Evolutionary conservation across 2,329 filamentous ascomycete species (phyloP).

Genomic region (Stenocarpella maydis): DNA sequence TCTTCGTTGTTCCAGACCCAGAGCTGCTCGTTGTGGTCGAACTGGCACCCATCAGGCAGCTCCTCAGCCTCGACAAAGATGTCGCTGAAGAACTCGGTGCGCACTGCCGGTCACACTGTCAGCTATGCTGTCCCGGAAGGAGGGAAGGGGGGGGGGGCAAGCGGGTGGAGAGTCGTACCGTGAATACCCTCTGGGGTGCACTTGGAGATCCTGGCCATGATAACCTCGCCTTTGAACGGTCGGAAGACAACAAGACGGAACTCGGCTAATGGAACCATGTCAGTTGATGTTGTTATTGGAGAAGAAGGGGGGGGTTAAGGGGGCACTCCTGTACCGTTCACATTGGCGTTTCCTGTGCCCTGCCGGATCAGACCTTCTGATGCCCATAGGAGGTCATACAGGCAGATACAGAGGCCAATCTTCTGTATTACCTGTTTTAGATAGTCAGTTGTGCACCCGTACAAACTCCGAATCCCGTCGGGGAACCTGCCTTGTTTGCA

Average conservation of each 20-base stretch:
- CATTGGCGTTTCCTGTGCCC: slow-evolving; percentile 89
- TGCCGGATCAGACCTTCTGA: slow-evolving; percentile 95
- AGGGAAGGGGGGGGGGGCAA: too few species aligned
- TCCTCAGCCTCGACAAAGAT: slow-evolving; percentile 81
- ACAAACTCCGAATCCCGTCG: too few species aligned
- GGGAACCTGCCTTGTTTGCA: slow-evolving; percentile 76
- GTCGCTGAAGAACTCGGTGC: slow-evolving; percentile 93
- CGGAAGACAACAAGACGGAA: slow-evolving; percentile 94
- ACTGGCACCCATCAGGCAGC: slow-evolving; percentile 78
- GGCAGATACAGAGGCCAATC: slow-evolving; percentile 89
- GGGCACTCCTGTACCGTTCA: slow-evolving; percentile 74
- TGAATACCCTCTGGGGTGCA: slow-evolving; percentile 77
- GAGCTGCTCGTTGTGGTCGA: slow-evolving; percentile 77
- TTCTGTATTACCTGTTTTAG: slow-evolving; percentile 79
- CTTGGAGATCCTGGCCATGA: slow-evolving; percentile 83
- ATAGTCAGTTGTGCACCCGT: background rate
- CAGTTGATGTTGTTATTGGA: slow-evolving; percentile 32
- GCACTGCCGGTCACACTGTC: slow-evolving; percentile 58
- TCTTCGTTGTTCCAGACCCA: slow-evolving; percentile 87
- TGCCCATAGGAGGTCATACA: slow-evolving; percentile 88
- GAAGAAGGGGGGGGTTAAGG: too few species aligned
- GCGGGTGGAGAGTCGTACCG: slow-evolving; percentile 51
- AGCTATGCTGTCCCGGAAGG: background rate
- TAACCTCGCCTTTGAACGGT: slow-evolving; percentile 93
- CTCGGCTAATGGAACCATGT: slow-evolving; percentile 68